Conservation (phyloP, 345 rosid genomes). For the Dimocarpus longan region DNA sequence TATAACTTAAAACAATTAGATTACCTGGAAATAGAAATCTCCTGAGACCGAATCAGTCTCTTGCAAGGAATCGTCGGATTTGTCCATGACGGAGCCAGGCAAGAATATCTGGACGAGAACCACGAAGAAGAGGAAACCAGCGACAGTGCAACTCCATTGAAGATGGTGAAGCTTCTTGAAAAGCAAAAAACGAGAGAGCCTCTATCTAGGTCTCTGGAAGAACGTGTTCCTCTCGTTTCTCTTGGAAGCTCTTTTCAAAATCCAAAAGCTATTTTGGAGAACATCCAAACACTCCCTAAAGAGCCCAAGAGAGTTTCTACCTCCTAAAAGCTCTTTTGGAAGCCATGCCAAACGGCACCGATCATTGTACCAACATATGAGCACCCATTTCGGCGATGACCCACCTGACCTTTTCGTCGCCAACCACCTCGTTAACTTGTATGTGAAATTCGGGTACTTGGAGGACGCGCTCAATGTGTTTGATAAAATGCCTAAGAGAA, state of each 20-base stretch:
- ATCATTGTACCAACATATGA: too few species aligned
- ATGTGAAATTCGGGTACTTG: slow-evolving; percentile 60
- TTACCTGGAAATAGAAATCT: too few species aligned
- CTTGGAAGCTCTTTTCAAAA: too few species aligned
- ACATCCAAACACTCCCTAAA: too few species aligned
- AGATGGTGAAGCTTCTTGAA: slow-evolving; percentile 65
- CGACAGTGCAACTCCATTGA: slow-evolving; percentile 68
- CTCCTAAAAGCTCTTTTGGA: too few species aligned
- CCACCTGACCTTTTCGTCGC: slow-evolving; percentile 41
- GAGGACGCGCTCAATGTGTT: slow-evolving; percentile 52
- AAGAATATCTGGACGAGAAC: slow-evolving; percentile 66
- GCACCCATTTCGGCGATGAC: too few species aligned
- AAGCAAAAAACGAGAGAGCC: slow-evolving; percentile 66
- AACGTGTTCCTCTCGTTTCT: slow-evolving; percentile 41
- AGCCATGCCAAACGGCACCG: too few species aligned
- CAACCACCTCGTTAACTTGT: slow-evolving; percentile 71
- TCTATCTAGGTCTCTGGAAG: slow-evolving; percentile 69
- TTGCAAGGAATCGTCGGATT: slow-evolving; percentile 41
- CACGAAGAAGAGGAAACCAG: slow-evolving; percentile 64
- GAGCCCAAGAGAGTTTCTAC: too few species aligned
- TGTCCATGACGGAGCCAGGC: slow-evolving; percentile 64
- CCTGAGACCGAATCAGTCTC: slow-evolving; percentile 27
- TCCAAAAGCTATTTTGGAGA: too few species aligned
- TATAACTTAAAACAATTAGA: background rate
- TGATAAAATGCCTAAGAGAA: slow-evolving; percentile 66